phyloP scores from a whole-genome alignment of 2,329 filamentous ascomycete species.

The Fonsecaea monophora region DNA sequence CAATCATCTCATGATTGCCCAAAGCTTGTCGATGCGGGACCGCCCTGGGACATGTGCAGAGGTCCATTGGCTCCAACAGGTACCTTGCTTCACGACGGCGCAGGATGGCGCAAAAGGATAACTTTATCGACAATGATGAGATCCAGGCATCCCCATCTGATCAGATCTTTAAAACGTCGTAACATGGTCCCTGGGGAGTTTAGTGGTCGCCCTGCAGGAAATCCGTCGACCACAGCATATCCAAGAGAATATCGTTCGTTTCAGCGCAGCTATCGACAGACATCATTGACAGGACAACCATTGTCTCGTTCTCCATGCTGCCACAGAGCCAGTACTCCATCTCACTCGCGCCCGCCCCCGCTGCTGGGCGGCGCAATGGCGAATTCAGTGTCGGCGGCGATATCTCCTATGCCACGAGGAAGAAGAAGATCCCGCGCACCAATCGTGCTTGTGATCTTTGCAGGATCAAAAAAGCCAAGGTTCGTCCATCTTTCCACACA shows the following conservation, averaged over 20 bases:
- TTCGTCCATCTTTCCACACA: not conserved
- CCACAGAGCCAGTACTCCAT: not conserved
- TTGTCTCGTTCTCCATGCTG: not conserved
- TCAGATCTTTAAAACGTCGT: not conserved
- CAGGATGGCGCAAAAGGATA: not conserved
- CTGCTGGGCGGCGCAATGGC: not conserved
- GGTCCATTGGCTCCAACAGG: not conserved
- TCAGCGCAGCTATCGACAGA: not conserved
- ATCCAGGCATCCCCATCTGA: not conserved
- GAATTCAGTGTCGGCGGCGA: not conserved
- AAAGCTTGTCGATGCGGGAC: not conserved
- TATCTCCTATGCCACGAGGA: not conserved
- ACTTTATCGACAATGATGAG: not conserved
- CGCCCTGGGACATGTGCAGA: not conserved
- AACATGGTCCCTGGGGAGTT: not conserved
- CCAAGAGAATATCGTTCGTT: not conserved
- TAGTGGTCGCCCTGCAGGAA: not conserved
- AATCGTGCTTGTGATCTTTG: conserved; percentile 2
- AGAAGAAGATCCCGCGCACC: not conserved
- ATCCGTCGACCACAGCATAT: not conserved
- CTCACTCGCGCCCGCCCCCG: not conserved
- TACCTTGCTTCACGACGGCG: not conserved
- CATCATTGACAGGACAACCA: not conserved
- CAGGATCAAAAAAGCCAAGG: conserved; percentile 1
- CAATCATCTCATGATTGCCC: conserved; percentile 1